Base-by-base conservation (phyloP, 495 filamentous ascomycete species). In the Clohesyomyces aquaticus region DNA sequence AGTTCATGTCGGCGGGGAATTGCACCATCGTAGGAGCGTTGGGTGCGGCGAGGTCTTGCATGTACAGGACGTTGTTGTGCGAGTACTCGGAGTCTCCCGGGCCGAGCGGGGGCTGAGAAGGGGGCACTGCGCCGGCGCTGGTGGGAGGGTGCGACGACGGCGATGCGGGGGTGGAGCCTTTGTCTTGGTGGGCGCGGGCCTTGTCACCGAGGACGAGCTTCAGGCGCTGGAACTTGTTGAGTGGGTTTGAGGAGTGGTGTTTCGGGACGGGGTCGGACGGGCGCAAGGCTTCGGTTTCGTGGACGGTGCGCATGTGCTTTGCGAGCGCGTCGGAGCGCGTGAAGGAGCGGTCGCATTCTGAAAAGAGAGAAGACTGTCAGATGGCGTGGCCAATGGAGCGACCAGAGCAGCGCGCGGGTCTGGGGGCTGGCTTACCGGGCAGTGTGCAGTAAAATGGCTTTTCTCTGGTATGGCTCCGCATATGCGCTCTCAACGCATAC, bases 241-340 rank as follows among this genome's bases (percentile, higher is more conserved):
- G 71, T 69, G 55, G 75, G 70, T 74, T 78, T 46, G 79, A 75
- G n/a, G 76, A 86, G 80, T 87, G 86, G 47, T 86, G 84, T 75
- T 90, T 93, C 1, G 90, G 88, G 19, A 93, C 88, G 3, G 91
- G 87, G 71, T 95, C 92, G n/a, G 88, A 88, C 4, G 90, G 90
- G 4, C 92, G 88, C 3, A 96, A 81, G 4, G 91, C 88, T 75
- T 98, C 95, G 38, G 92, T 96, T 76, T 98, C 95, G 77, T 98
- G 94, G 27, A 98, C 94, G 28, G 94, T 98, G 73, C 94, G 88
- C 91, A 97, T 96, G 74, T 98, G 94, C 73, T 98, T 98, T 4
- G 94, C 91, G 0, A 98, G 85, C 21, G 94, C 94, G 73, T 98
- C 94, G 27, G 94, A 98, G 59, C 94, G 87, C 9, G 94, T 98